These are phyloP conservation scores for Talaromyces funiculosus DNA, from an alignment of 2,329 filamentous ascomycete species.

Conservation along the genomic window DNA sequence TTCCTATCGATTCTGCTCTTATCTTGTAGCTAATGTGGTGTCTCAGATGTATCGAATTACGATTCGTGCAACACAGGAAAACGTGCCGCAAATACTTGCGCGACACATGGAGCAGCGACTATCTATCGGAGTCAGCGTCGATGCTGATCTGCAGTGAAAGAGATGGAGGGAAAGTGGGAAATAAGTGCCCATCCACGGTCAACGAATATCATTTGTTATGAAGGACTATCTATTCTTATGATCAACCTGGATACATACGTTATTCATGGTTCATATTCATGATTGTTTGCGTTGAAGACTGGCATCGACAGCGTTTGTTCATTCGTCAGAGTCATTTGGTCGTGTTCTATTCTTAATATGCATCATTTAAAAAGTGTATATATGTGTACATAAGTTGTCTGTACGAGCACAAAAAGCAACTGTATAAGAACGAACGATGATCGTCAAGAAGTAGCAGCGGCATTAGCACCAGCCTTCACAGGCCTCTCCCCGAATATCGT, in stretches of 20 bases:
- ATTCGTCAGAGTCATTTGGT: not conserved
- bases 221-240: not conserved
- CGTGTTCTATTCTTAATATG: constrained; percentile 8
- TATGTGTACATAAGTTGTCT: constrained; percentile 8
- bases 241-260: not conserved
- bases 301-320: constrained; percentile 5
- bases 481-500: constrained; percentile 87
- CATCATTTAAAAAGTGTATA: constrained; percentile 11
- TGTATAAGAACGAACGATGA: not conserved
- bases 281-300: not conserved
- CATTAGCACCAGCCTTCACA: constrained; percentile 69
- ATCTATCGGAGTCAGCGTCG: constrained; percentile 44
- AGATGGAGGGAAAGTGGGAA: not conserved
- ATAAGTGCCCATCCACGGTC: not conserved
- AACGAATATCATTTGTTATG: not conserved
- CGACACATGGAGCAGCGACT: constrained; percentile 85
- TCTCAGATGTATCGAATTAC: constrained; percentile 89
- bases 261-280: not conserved
- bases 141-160: constrained; percentile 5
- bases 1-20: too few species aligned
- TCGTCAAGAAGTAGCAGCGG: constrained; percentile 32
- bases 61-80: constrained; percentile 87
- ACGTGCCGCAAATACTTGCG: constrained; percentile 70
- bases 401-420: not conserved
- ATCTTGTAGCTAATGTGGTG: not conserved